Evolutionary conservation across 306 rosid genomes (phyloP), one percentile per base, ranked within the genome.

Genomic region (Glycyrrhiza uralensis): DNA sequence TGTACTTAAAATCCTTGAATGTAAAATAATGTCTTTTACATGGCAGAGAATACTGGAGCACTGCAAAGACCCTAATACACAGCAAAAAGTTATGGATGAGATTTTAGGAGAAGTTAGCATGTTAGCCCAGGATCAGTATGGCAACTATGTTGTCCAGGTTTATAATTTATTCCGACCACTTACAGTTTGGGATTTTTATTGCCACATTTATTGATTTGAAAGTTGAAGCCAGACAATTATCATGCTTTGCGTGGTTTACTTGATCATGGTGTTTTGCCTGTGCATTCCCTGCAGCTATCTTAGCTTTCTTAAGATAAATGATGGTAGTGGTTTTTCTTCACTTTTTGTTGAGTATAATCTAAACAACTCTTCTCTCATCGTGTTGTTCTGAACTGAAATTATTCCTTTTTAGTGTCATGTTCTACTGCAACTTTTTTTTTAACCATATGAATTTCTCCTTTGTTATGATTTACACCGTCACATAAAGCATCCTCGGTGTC

Each of bases 61-160:
- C 80, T 92, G 97, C 82, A 59, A 63, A 15, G 97, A 92, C 66
- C 81, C 82, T 69, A 70, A n/a, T 2, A 89, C 96, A 0, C 90
- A 92, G 67, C 88, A 84, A 68, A 84, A 83, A 80, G 93, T 89
- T 52, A 92, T 92, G 97, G 96, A 84, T 81, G 97, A 92, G 72
- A 89, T n/a, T n/a, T n/a, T n/a, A n/a, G n/a, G n/a, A n/a, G n/a
- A n/a, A n/a, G n/a, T n/a, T n/a, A n/a, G n/a, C 84, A 89, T 89
- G 92, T 83, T 92, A 85, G 96, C 96, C 4, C 97, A 92, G 68
- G 96, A 92, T 83, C 97, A 92, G 80, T 92, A 92, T 63, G 97
- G 97, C 36, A 92, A 92, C 82, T 92, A 92, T 42, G 97, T 89
- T 13, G 97, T 92, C 50, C 97, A 92, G 96, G 97, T 92, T 63